Conservation (phyloP, 352 stramenopile species). For the Phytophthora rubi region DNA sequence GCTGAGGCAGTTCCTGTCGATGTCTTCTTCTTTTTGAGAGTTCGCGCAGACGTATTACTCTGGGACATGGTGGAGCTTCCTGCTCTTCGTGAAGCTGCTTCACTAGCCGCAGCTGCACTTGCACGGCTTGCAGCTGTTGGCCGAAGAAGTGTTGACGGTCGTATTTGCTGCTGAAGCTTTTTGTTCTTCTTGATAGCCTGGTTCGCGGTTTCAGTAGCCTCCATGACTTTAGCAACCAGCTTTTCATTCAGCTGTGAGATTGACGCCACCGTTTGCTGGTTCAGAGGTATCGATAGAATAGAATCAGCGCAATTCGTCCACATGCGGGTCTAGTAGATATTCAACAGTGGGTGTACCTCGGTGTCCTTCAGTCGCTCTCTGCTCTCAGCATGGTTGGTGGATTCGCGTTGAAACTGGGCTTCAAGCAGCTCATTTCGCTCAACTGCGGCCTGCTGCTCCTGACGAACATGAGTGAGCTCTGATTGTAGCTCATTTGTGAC, state of each 20-base stretch:
- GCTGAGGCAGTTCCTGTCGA: slow-evolving; percentile 10
- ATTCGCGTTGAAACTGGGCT: slow-evolving; percentile 49
- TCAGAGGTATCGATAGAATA: not conserved
- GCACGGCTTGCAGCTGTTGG: slow-evolving; percentile 68
- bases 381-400: slow-evolving; percentile 50
- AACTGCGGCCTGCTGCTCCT: slow-evolving; percentile 34
- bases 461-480: slow-evolving; percentile 39
- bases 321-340: not conserved
- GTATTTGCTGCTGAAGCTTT: slow-evolving; percentile 58
- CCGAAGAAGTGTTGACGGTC: slow-evolving; percentile 51
- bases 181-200: slow-evolving; percentile 63
- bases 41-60: slow-evolving; percentile 5
- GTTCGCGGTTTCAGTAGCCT: slow-evolving; percentile 61
- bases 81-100: slow-evolving; percentile 26
- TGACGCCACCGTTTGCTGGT: slow-evolving; percentile 65
- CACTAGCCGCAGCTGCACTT: slow-evolving; percentile 26
- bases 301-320: not conserved
- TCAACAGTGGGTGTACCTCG: slow-evolving; percentile 40
- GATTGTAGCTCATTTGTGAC: slow-evolving; percentile 38
- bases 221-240: slow-evolving; percentile 67
- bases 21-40: slow-evolving; percentile 37
- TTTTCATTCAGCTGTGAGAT: slow-evolving; percentile 81
- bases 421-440: slow-evolving; percentile 48
- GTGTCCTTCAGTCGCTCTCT: slow-evolving; percentile 58
- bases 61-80: slow-evolving; percentile 7